phyloP scores from a whole-genome alignment of 139 green algal genomes.

The Chlorella sp. region DNA sequence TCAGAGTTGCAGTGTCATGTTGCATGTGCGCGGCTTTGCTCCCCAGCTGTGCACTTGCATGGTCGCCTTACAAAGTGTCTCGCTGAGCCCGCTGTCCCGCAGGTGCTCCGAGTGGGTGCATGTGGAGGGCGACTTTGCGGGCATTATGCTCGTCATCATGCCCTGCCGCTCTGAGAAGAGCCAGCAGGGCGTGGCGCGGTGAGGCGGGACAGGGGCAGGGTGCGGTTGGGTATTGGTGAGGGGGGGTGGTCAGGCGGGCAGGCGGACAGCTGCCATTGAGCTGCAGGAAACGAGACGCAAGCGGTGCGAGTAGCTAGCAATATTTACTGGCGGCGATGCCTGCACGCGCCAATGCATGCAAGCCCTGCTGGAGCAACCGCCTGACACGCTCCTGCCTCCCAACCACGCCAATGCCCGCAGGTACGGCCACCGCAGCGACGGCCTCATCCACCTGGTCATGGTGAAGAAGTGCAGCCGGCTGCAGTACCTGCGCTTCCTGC shows the following conservation, averaged over 20 bases:
- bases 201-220: not conserved
- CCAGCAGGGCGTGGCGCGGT: conserved; percentile 65
- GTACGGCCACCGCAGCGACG: conserved; percentile 79
- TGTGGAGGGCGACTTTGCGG: conserved; percentile 67
- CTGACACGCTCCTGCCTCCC: not conserved
- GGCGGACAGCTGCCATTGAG: no score
- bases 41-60: no score
- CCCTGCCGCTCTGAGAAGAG: conserved; percentile 81
- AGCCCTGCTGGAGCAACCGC: not conserved
- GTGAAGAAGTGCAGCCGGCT: conserved; percentile 63
- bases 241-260: no score
- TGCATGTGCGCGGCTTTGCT: no score
- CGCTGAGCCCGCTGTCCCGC: not conserved
- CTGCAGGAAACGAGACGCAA: no score
- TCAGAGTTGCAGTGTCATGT: no score
- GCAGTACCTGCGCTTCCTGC: conserved; percentile 80
- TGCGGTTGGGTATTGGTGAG: no score
- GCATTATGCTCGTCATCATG: conserved; percentile 71
- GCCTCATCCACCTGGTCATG: conserved; percentile 78
- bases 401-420: not conserved
- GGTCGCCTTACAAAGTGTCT: no score
- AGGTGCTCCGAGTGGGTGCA: conserved; percentile 28
- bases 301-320: no score
- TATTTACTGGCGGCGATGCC: not conserved
- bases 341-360: not conserved